Evolutionary conservation across 2,329 filamentous ascomycete species (phyloP), one percentile per base, ranked within the genome.

Genomic region (Basipetospora sp.): DNA sequence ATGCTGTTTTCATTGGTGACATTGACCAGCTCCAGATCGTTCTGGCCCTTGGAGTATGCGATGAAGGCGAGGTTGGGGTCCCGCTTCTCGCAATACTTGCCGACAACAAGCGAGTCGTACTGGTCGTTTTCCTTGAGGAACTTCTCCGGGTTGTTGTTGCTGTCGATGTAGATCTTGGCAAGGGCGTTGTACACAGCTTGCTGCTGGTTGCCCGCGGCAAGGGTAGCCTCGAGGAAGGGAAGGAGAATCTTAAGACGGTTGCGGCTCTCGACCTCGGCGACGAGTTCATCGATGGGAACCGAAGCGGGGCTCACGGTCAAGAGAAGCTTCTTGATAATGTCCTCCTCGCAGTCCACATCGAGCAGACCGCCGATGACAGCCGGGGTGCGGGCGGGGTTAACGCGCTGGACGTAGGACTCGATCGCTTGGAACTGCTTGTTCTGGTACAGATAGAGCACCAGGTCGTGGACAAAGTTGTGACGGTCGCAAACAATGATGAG

Each of bases 1-100:
- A 98, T 98, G n/a, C 84, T 79, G 63, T 98, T 98, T 62, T 98
- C 92, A 50, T 96, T 98, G 53, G 90, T 96, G 53, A 98, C 88
- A 58, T 82, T 90, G 60, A 98, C 88, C 40, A 98, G 73, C 62
- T 98, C 92, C 22, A 98, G 64, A 52, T 98, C 90, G 47, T 98
- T 98, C 60, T 94, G 84, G 15, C 90, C 90, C 68, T 98, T 98
- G 50, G 78, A 74, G 59, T 94, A 98, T 44, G 86, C 83, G 54
- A 96, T 94, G 60, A 82, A 94, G 3, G 85, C 88, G 39, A 98
- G 67, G 56, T 94, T 94, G 44, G 90, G 90, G 51, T 98, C 90
- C 25, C 90, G 81, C 73, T 96, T 96, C 67, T 94, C 88, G 56
- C 88, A 98, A 67, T 98, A 98, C 63, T 94, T 94, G 57, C 90